Conservation (phyloP, 768 basidiomycete genomes). For the Astraeus odoratus region DNA sequence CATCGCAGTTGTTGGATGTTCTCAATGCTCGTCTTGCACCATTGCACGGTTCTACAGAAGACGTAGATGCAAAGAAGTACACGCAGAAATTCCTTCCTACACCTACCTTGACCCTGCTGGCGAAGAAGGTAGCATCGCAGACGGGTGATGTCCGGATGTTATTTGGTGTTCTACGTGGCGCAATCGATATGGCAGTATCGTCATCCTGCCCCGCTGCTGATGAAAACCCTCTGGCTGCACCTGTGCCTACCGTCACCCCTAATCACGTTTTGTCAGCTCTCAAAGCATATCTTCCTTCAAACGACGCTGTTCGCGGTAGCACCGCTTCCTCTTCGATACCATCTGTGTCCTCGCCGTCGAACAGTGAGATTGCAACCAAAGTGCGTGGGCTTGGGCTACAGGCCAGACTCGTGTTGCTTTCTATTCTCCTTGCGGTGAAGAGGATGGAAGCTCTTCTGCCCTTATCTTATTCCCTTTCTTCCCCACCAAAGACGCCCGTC, state of each 20-base stretch:
- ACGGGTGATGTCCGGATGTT: conserved; percentile 80
- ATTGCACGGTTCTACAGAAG: conserved; percentile 32
- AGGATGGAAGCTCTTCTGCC: conserved; percentile 53
- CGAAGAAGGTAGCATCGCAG: conserved; percentile 73
- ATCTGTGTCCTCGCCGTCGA: conserved; percentile 21
- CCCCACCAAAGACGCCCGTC: conserved; percentile 34
- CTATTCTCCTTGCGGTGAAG: conserved; percentile 56
- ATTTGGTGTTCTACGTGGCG: conserved; percentile 73
- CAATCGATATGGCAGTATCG: conserved; percentile 63
- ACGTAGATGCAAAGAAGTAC: conserved; percentile 13
- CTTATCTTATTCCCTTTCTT: conserved; percentile 33
- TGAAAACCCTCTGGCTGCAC: conserved; percentile 23
- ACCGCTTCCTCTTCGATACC: conserved; percentile 2
- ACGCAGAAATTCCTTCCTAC: conserved; percentile 53
- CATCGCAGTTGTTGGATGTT: conserved; percentile 63
- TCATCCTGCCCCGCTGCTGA: conserved; percentile 12
- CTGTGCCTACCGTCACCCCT: conserved; percentile 48
- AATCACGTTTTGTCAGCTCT: conserved; percentile 66
- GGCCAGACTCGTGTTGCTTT: conserved; percentile 61
- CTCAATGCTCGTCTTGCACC: conserved; percentile 55
- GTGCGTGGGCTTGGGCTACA: conserved; percentile 68
- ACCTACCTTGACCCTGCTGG: conserved; percentile 59
- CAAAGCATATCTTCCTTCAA: conserved; percentile 57
- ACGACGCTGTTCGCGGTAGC: conserved; percentile 11
- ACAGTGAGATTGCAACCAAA: conserved; percentile 61